phyloP scores from a whole-genome alignment of 148 eudicot species.

The Agrostemma githago region DNA sequence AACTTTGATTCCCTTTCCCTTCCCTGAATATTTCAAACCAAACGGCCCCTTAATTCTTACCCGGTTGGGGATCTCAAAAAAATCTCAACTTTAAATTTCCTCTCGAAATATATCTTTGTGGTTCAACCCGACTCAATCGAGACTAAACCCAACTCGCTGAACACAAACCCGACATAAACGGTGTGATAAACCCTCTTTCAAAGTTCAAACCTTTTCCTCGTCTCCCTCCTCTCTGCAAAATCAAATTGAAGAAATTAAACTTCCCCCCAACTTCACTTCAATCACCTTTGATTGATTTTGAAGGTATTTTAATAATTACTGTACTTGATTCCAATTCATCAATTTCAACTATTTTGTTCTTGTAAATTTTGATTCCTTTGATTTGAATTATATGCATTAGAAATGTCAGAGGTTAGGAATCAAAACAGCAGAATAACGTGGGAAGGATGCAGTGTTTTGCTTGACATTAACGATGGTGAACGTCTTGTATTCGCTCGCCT shows the following conservation, averaged over 20 bases:
- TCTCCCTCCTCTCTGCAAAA: neutral
- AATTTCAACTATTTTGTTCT: neutral
- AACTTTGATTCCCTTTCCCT: too few relatives aligned
- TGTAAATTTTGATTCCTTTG: neutral
- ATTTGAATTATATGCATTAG: neutral
- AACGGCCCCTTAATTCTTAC: too few relatives aligned
- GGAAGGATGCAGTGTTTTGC: slow-evolving; percentile 92
- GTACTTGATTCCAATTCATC: neutral
- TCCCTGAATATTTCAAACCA: too few relatives aligned
- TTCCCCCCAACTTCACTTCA: neutral
- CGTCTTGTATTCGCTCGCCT: slow-evolving; percentile 87
- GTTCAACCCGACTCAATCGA: too few relatives aligned
- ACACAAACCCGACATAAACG: neutral
- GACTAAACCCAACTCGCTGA: too few relatives aligned
- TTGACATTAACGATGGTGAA: slow-evolving; percentile 90
- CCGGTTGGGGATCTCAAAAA: too few relatives aligned
- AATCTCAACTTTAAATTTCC: too few relatives aligned
- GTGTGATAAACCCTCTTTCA: neutral
- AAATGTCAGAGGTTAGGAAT: slow-evolving; percentile 19
- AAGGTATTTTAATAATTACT: neutral
- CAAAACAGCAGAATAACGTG: slow-evolving; percentile 58
- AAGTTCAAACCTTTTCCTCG: neutral
- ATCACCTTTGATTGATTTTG: neutral
- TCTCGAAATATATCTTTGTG: too few relatives aligned
- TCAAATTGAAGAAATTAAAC: neutral